Percentiles rank a stretch among this genome's conserved stretches.
These are phyloP conservation scores for Sanghuangporus sanghuang DNA, from an alignment of 1,284 basidiomycete species.

Conservation along the genomic window DNA sequence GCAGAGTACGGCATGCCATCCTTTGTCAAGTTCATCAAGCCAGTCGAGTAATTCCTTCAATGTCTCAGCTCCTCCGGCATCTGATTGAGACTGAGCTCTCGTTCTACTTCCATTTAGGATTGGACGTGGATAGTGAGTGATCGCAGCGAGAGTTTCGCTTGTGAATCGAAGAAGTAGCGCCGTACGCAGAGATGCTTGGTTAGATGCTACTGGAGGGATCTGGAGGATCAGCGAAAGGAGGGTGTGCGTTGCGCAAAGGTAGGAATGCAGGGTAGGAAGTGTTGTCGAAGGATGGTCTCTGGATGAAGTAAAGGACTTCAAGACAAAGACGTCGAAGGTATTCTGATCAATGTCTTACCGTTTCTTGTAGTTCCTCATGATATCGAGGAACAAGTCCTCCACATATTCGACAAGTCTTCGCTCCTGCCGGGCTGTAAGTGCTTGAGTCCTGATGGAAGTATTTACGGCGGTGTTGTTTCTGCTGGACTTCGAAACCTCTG, in stretches of 20 bases:
- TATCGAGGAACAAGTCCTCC: conserved; percentile 56
- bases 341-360: conserved; percentile 39
- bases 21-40: conserved; percentile 64
- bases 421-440: conserved; percentile 51
- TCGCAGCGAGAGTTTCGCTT: conserved; percentile 52
- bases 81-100: background rate
- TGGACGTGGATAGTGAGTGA: conserved; percentile 51
- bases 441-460: conserved; percentile 7
- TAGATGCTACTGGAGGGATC: conserved; percentile 66
- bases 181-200: conserved; percentile 51
- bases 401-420: conserved; percentile 55
- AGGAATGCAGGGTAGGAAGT: conserved; percentile 49
- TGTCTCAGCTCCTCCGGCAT: conserved; percentile 21
- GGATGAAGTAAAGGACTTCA: background rate
- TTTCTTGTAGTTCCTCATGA: conserved; percentile 66
- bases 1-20: conserved; percentile 60
- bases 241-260: conserved; percentile 48
- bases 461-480: background rate
- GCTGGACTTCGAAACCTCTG: background rate
- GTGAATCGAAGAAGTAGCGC: conserved; percentile 65
- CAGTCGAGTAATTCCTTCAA: conserved; percentile 53
- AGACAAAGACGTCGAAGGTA: background rate
- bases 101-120: background rate
- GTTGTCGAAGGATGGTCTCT: conserved; percentile 36
- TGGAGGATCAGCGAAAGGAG: conserved; percentile 59